Percentiles rank a stretch among this genome's conserved stretches.
phyloP scores from a whole-genome alignment of 768 basidiomycete species.

The Trametes sanguinea region DNA sequence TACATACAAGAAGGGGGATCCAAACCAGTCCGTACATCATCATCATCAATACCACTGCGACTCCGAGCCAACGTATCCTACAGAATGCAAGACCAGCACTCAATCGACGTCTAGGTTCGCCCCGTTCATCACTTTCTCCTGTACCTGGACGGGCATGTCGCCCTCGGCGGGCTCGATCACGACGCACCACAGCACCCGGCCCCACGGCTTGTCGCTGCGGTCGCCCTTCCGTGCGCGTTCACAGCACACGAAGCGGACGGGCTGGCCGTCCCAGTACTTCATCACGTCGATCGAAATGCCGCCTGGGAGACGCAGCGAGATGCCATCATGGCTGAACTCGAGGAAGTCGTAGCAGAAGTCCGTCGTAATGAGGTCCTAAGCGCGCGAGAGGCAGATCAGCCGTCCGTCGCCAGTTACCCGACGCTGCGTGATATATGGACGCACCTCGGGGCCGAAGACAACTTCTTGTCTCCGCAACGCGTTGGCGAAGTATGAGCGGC shows the following conservation, averaged over 20 bases:
- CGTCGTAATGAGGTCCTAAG: constrained; percentile 68
- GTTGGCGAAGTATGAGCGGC: constrained; percentile 66
- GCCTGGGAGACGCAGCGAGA: constrained; percentile 72
- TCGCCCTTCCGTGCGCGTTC: constrained; percentile 43
- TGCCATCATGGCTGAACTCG: constrained; percentile 62
- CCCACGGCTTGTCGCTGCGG: constrained; percentile 32
- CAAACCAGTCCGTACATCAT: too few relatives aligned
- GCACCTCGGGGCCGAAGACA: constrained; percentile 64
- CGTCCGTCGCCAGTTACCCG: background rate
- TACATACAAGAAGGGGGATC: constrained; percentile 2
- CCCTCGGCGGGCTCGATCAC: constrained; percentile 45
- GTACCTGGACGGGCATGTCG: constrained; percentile 6
- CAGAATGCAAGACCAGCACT: background rate
- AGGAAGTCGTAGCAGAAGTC: constrained; percentile 91
- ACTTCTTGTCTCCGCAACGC: constrained; percentile 58
- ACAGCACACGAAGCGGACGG: constrained; percentile 85
- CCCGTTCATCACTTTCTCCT: constrained; percentile 8
- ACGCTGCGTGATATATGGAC: constrained; percentile 25
- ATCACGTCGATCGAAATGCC: constrained; percentile 82
- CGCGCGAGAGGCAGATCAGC: constrained; percentile 26
- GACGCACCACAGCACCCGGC: constrained; percentile 50
- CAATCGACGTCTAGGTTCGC: constrained; percentile 13
- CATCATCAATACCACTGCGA: too few relatives aligned
- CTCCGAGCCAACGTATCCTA: background rate
- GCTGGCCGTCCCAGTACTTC: constrained; percentile 93